These are phyloP conservation scores for Lophium mytilinum DNA, from an alignment of 495 filamentous ascomycete genomes.

Conservation along the genomic window DNA sequence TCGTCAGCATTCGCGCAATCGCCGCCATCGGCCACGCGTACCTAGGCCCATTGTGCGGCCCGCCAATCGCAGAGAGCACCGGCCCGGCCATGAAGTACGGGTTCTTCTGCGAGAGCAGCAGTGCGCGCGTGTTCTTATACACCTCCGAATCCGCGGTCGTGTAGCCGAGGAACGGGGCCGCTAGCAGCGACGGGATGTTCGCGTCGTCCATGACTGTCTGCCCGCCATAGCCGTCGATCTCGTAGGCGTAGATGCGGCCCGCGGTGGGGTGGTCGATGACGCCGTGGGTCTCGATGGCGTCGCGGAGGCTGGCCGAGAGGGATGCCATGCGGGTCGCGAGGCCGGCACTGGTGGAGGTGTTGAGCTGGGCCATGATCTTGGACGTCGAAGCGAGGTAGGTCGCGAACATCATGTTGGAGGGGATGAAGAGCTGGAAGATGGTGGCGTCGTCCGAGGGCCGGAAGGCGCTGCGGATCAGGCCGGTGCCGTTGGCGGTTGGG, in stretches of 20 bases:
- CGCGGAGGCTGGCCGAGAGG: slow-evolving; percentile 41
- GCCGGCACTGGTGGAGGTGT: slow-evolving; percentile 31
- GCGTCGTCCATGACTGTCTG: slow-evolving; percentile 54
- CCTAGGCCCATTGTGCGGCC: slow-evolving; percentile 49
- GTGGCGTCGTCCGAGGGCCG: slow-evolving; percentile 56
- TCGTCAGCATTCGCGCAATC: slow-evolving; percentile 51
- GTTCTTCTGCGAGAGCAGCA: slow-evolving; percentile 44
- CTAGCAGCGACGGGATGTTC: slow-evolving; percentile 51
- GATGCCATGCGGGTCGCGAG: slow-evolving; percentile 44
- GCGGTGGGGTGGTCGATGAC: slow-evolving; percentile 36
- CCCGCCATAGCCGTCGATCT: slow-evolving; percentile 46
- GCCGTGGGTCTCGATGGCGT: slow-evolving; percentile 46
- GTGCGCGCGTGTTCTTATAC: slow-evolving; percentile 45
- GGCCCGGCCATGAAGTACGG: slow-evolving; percentile 52
- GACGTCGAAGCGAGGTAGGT: slow-evolving; percentile 47
- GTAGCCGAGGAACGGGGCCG: slow-evolving; percentile 47
- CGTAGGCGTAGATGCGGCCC: slow-evolving; percentile 22
- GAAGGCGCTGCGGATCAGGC: slow-evolving; percentile 55
- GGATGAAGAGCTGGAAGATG: slow-evolving; percentile 53
- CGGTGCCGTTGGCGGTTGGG: slow-evolving; percentile 48
- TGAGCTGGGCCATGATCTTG: slow-evolving; percentile 45
- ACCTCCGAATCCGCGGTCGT: slow-evolving; percentile 35
- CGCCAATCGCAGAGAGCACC: slow-evolving; percentile 46
- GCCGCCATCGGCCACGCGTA: slow-evolving; percentile 52
- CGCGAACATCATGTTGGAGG: slow-evolving; percentile 62